phyloP scores from a whole-genome alignment of 495 filamentous ascomycete genomes.

The Podospora pseudocomata region DNA sequence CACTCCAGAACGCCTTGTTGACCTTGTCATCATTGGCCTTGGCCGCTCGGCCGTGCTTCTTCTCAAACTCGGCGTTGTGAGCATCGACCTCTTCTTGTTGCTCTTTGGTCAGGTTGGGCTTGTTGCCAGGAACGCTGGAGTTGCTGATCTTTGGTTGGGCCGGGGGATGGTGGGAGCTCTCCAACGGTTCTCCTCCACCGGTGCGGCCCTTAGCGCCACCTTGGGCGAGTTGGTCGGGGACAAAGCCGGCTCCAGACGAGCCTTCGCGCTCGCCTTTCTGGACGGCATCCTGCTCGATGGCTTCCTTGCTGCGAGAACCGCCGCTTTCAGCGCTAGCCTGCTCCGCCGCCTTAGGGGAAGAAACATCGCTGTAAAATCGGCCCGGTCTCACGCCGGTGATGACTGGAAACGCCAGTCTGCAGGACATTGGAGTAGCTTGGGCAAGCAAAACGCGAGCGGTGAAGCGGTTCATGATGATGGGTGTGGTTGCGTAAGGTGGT shows the following conservation, averaged over 20 bases:
- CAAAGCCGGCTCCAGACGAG: constrained; percentile 8
- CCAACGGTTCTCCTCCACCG: constrained; percentile 39
- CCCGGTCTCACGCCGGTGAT: neutral
- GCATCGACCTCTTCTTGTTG: constrained; percentile 49
- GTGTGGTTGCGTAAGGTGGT: neutral
- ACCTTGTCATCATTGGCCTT: constrained; percentile 45
- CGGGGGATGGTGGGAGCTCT: constrained; percentile 38
- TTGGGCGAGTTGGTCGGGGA: constrained; percentile 29
- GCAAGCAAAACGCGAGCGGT: constrained; percentile 1
- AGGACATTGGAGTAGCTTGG: neutral
- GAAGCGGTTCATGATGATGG: constrained; percentile 18
- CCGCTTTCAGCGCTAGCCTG: constrained; percentile 42
- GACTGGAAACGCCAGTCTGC: neutral
- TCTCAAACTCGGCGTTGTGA: constrained; percentile 51
- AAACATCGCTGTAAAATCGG: neutral
- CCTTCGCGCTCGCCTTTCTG: constrained; percentile 26
- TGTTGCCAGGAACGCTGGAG: constrained; percentile 32
- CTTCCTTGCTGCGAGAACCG: constrained; percentile 45
- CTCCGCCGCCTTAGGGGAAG: constrained; percentile 35
- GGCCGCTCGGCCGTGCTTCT: constrained; percentile 42
- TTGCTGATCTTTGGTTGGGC: constrained; percentile 48
- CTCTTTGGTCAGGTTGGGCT: constrained; percentile 39
- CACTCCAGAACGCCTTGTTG: constrained; percentile 47
- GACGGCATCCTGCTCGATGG: constrained; percentile 29
- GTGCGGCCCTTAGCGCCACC: constrained; percentile 36